Evolutionary conservation across 345 rosid genomes (phyloP).

Genomic region (Geranium brycei): DNA sequence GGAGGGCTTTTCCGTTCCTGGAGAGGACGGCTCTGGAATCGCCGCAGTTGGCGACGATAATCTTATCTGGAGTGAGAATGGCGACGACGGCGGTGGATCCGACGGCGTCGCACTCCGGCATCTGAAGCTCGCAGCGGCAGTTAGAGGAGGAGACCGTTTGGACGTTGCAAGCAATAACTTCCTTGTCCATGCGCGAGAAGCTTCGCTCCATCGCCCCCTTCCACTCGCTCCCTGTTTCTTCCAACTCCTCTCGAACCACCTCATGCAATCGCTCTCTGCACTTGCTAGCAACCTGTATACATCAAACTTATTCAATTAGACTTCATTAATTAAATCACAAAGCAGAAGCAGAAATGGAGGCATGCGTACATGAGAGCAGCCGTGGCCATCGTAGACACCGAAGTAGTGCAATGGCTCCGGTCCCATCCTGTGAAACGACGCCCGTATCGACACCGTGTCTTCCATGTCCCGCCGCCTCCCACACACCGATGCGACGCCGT

Average conservation of each 20-base stretch:
- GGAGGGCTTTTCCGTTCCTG: slow-evolving; percentile 56
- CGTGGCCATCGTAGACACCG: slow-evolving; percentile 66
- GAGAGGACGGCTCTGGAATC: slow-evolving; percentile 90
- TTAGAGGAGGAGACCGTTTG: background rate
- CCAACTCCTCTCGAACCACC: slow-evolving; percentile 27
- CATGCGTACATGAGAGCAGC: slow-evolving; percentile 39
- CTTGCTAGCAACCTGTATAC: slow-evolving; percentile 25
- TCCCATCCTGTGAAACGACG: slow-evolving; percentile 24
- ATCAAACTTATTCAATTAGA: background rate
- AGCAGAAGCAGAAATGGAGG: background rate
- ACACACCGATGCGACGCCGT: slow-evolving; percentile 61
- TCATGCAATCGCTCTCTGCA: slow-evolving; percentile 34
- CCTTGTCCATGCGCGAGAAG: slow-evolving; percentile 31
- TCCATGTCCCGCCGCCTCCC: slow-evolving; percentile 89
- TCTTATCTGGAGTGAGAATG: slow-evolving; percentile 49
- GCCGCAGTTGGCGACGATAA: slow-evolving; percentile 76
- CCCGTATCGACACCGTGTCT: slow-evolving; percentile 54
- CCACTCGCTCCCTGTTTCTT: slow-evolving; percentile 13
- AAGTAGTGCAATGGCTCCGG: slow-evolving; percentile 37
- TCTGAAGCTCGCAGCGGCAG: slow-evolving; percentile 34
- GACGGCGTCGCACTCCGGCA: slow-evolving; percentile 40
- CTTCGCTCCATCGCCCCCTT: slow-evolving; percentile 25
- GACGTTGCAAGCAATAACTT: slow-evolving; percentile 17
- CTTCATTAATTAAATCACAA: background rate
- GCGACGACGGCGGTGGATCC: slow-evolving; percentile 89